Evolutionary conservation across 1,139 yeast genomes (phyloP).

Genomic region (Geotrichum reessii): DNA sequence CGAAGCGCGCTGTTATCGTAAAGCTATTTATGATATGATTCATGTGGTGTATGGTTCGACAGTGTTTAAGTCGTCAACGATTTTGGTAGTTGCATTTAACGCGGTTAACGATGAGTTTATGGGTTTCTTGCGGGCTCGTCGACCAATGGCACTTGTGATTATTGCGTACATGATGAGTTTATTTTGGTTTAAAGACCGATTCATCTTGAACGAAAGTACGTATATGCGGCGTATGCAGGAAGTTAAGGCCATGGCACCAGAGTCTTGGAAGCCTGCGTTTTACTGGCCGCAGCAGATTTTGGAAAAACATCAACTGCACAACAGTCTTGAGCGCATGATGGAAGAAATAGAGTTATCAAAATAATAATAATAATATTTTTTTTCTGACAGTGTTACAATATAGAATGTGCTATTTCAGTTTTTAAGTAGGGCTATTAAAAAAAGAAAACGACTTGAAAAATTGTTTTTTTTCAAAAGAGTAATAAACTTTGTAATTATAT

Average conservation of each 20-base stretch:
- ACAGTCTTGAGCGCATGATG: constrained; percentile 7
- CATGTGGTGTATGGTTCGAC: background rate
- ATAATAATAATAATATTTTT: too few relatives aligned
- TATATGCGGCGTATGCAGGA: constrained; percentile 4
- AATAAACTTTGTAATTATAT: too few relatives aligned
- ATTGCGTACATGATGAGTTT: constrained; percentile 1
- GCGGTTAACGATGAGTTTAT: constrained; percentile 3
- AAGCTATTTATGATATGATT: constrained; percentile 3
- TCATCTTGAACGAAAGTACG: background rate
- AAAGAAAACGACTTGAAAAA: too few relatives aligned
- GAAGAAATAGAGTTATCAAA: background rate
- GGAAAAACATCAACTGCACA: constrained; percentile 4
- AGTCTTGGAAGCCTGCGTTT: constrained; percentile 8
- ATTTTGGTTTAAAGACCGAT: constrained; percentile 4
- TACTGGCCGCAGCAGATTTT: constrained; percentile 12
- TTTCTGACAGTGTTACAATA: too few relatives aligned
- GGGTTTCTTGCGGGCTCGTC: background rate
- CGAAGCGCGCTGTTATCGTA: constrained; percentile 7
- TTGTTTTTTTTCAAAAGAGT: too few relatives aligned
- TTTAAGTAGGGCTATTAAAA: too few relatives aligned
- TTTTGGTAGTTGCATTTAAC: constrained; percentile 7
- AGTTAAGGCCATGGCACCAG: constrained; percentile 2
- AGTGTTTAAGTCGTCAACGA: background rate
- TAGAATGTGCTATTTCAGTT: too few relatives aligned
- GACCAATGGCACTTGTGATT: constrained; percentile 13